A percentile compares a stretch with the other conserved stretches of the same genome.
Evolutionary conservation across 371 early-diverging fungal genomes (phyloP).

Genomic region (Actinomortierella wolfii): DNA sequence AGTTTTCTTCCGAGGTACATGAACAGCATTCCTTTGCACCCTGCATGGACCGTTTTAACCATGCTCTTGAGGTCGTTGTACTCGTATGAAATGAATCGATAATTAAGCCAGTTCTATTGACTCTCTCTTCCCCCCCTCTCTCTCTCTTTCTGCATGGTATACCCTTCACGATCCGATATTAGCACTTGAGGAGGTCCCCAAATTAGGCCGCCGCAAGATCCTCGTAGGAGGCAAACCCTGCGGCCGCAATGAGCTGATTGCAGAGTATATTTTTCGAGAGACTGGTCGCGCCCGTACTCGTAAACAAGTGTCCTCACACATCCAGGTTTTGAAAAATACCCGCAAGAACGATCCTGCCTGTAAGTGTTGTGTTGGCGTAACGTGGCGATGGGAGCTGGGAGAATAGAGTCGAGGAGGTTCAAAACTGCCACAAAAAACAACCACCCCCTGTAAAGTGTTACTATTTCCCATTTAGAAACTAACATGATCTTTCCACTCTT

Average conservation of each 20-base stretch:
- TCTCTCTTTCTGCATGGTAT: slow-evolving; percentile 11
- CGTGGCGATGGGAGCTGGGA: too few species aligned
- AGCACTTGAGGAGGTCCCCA: slow-evolving; percentile 65
- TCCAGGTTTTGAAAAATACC: slow-evolving; percentile 79
- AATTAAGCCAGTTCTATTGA: too few species aligned
- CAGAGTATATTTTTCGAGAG: slow-evolving; percentile 72
- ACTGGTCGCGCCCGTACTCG: slow-evolving; percentile 69
- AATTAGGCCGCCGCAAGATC: slow-evolving; percentile 62
- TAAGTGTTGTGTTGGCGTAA: slow-evolving; percentile 34
- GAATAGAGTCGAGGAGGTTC: too few species aligned
- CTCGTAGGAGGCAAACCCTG: slow-evolving; percentile 68
- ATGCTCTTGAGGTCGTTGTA: too few species aligned
- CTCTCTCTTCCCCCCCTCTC: slow-evolving; percentile 2
- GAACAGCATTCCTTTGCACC: neutral
- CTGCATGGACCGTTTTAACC: neutral
- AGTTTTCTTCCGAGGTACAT: slow-evolving; percentile 59
- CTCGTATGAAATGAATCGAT: too few species aligned
- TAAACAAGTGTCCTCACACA: slow-evolving; percentile 83
- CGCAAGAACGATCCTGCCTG: slow-evolving; percentile 64
- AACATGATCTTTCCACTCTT: too few species aligned
- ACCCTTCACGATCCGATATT: too few species aligned
- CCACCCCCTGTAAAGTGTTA: too few species aligned
- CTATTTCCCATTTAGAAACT: too few species aligned
- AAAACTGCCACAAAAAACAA: too few species aligned
- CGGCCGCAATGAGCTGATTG: slow-evolving; percentile 78